These are phyloP conservation scores for Thelephora aurantiotincta DNA, from an alignment of 768 basidiomycete genomes.

Conservation along the genomic window DNA sequence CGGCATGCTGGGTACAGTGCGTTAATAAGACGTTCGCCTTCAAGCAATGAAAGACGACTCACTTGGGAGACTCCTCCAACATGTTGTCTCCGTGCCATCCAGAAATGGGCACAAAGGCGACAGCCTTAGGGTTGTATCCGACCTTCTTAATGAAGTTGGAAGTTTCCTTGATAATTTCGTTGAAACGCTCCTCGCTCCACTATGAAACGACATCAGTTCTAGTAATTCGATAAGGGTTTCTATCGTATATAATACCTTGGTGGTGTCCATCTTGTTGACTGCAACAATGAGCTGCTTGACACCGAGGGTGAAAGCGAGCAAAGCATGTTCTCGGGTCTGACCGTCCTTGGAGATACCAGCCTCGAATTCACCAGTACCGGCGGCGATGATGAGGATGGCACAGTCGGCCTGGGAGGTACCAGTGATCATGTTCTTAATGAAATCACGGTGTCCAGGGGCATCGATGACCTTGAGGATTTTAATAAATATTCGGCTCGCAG, in stretches of 20 bases:
- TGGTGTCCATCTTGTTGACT: constrained; percentile 99
- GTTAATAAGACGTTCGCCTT: constrained; percentile 2
- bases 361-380: constrained; percentile 99
- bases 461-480: constrained; percentile 69
- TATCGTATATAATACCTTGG: constrained; percentile 47
- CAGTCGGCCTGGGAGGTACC: constrained; percentile 99
- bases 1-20: constrained; percentile 54
- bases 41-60: constrained; percentile 16
- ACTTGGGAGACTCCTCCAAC: constrained; percentile 97
- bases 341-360: constrained; percentile 99
- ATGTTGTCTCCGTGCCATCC: constrained; percentile 99
- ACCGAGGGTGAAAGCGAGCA: constrained; percentile 99
- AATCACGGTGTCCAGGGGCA: constrained; percentile 99
- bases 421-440: constrained; percentile 99
- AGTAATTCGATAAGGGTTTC: not conserved
- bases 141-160: constrained; percentile 99
- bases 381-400: constrained; percentile 98
- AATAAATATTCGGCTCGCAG: not conserved
- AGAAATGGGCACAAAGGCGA: constrained; percentile 98
- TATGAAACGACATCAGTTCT: constrained; percentile 19
- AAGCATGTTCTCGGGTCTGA: constrained; percentile 99
- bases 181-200: constrained; percentile 99
- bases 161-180: constrained; percentile 98
- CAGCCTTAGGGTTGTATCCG: constrained; percentile 98
- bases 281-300: constrained; percentile 99